Evolutionary conservation across 2,329 filamentous ascomycete species (phyloP), one percentile per base, ranked within the genome.

Genomic region (Rutstroemia sydowiana): DNA sequence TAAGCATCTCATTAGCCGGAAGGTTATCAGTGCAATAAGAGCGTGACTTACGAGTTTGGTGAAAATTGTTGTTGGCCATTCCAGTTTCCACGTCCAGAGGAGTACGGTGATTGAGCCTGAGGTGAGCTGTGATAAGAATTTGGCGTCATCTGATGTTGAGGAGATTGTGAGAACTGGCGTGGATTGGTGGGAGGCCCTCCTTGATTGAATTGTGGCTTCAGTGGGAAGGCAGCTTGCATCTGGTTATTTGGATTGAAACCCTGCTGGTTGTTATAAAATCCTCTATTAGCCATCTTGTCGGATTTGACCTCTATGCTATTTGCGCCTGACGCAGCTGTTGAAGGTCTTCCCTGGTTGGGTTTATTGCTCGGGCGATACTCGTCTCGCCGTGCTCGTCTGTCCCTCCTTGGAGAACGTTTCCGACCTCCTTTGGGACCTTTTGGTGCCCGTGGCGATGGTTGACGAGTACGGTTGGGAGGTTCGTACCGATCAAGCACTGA

Each of bases 71-170:
- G 48, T 56, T 72, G 73, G 41, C 48, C 57, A 55, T 68, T 69
- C 74, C 79, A 79, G 47, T 72, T 73, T 28, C 76, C 76, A 65
- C 79, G 72, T 45, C 72, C 72, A 56, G 71, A 70, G 34, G 72
- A 72, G 62, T 84, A 80, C 13, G 82, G 80, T 36, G 82, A 84
- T 40, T 78, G 76, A 9, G 74, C 73, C 54, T 76, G 76, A n/a
- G 83, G 80, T 16, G 82, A 84, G 42, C 75, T 76, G 58, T 81
- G 78, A 59, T 77, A 74, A 46, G 74, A 75, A 47, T 70, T 75
- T 18, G 79, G 75, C 20, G 74, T 73, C 57, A 72, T 70, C 59
- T 79, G 78, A 58, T 64, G 78, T 49, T 78, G 75, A 36, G 82
- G 77, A n/a, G 81, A 82, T 43, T 77, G 75, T 21, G 75, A 74